Base-by-base conservation (phyloP, 2,329 filamentous ascomycete genomes). In the Sphaerostilbella broomeana region DNA sequence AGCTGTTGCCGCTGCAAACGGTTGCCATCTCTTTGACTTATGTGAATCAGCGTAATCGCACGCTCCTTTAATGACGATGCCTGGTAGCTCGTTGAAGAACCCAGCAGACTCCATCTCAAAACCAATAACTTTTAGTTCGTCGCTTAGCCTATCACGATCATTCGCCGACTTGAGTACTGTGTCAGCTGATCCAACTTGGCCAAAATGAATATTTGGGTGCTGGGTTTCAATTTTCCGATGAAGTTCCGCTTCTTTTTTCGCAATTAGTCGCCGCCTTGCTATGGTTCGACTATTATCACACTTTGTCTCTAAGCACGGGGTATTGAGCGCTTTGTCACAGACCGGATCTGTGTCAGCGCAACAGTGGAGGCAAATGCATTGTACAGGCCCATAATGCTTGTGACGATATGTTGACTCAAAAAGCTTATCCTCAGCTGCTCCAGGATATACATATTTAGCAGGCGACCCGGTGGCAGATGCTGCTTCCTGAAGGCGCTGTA, bases 31-130 rank as follows among this genome's bases (percentile, higher is more conserved):
- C 25, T 62, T 58, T 31, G 51, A 55, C 47, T 64, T 62, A 46
- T 65, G 63, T 16, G 58, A 55, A 40, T 67, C 64, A 0, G 60
- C 57, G 43, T 66, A 67, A 47, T 65, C 59, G 36, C 57, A 61
- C 2, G 61, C 57, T 6, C 61, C 59, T 21, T 61, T 60, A 31
- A 67, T 57, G 2, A 61, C 51, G 1, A 65, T 26, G 22, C 57
- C 60, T 0, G 60, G 60, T 2, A 63, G 43, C 0, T 44, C 43
- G 2, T 56, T 52, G 50, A 51, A 58, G 1, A 55, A 35, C 0
- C 59, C 59, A 3, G 58, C 57, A 2, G 55, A 51, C 42, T 61
- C 60, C 58, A 59, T 61, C 41, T 63, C 60, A 22, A 61, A 62
- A 1, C 46, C 57, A 9, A 61, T 52, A 3, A 59, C 38, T 4